Percentiles rank a stretch among this genome's conserved stretches.
These are phyloP conservation scores for Tremella yokohamensis DNA, from an alignment of 768 basidiomycete genomes.

Conservation along the genomic window DNA sequence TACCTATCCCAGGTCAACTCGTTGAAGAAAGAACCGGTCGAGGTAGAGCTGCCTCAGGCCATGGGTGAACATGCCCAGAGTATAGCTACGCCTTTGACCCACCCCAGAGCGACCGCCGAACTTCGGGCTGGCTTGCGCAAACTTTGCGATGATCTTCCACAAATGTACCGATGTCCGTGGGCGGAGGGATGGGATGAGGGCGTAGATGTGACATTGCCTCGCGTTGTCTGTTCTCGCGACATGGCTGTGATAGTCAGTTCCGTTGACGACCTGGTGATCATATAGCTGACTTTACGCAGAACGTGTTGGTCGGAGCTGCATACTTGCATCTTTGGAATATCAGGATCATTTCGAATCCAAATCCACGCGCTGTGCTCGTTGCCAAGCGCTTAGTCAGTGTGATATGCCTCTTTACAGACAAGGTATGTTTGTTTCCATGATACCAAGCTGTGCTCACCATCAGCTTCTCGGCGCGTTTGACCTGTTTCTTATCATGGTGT, in stretches of 20 bases:
- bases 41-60: constrained; percentile 1
- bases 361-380: constrained; percentile 12
- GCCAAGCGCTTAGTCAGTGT: constrained; percentile 16
- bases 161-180: constrained; percentile 10
- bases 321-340: constrained; percentile 17
- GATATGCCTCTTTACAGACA: constrained; percentile 8
- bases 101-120: constrained; percentile 8
- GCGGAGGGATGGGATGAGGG: constrained; percentile 14
- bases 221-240: not conserved
- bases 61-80: not conserved
- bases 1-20: not conserved
- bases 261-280: not conserved
- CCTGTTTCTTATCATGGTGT: constrained; percentile 17
- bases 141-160: constrained; percentile 6
- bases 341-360: not conserved
- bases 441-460: not conserved
- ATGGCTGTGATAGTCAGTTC: constrained; percentile 17
- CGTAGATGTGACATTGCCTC: not conserved
- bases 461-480: constrained; percentile 12
- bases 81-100: not conserved
- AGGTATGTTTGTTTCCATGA: not conserved
- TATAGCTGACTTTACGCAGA: constrained; percentile 5
- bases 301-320: constrained; percentile 16
- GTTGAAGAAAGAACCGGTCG: not conserved
- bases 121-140: constrained; percentile 8